Percentiles rank a stretch among this genome's conserved stretches.
Evolutionary conservation across 441 rosid species (phyloP).

Genomic region (Lepidium campestre): DNA sequence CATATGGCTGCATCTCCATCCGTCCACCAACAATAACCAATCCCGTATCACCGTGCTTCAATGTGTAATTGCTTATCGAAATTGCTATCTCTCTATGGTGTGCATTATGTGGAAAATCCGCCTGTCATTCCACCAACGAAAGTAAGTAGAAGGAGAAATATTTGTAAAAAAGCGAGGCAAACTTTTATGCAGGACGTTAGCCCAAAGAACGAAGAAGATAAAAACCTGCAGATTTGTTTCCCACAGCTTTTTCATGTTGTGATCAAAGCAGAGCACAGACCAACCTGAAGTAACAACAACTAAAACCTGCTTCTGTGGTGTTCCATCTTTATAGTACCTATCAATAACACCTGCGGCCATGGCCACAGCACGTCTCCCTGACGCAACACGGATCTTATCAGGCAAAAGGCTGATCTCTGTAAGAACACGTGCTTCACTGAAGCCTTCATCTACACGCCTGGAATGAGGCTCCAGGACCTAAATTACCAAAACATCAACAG

Average conservation of each 20-base stretch:
- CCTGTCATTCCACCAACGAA: constrained; percentile 39
- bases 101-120: constrained; percentile 86
- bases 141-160: constrained; percentile 1
- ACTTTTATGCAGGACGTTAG: background rate
- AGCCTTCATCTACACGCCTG: constrained; percentile 87
- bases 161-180: background rate
- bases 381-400: constrained; percentile 74
- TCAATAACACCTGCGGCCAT: constrained; percentile 94
- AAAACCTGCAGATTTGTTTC: constrained; percentile 79
- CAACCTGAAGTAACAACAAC: constrained; percentile 97
- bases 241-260: constrained; percentile 91
- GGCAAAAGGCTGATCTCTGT: constrained; percentile 67
- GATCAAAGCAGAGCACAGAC: constrained; percentile 96
- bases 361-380: constrained; percentile 90
- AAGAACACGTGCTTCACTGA: constrained; percentile 80
- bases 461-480: constrained; percentile 86
- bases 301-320: constrained; percentile 86
- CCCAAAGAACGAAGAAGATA: background rate
- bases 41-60: constrained; percentile 88
- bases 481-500: constrained; percentile 1
- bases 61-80: constrained; percentile 85
- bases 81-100: constrained; percentile 90
- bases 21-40: constrained; percentile 91
- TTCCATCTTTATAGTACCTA: constrained; percentile 53
- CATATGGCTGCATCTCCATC: constrained; percentile 94